Percentiles rank a stretch among this genome's conserved stretches.
Evolutionary conservation across 116 monocot genomes (phyloP).

Genomic region (Phalaenopsis hybrid): DNA sequence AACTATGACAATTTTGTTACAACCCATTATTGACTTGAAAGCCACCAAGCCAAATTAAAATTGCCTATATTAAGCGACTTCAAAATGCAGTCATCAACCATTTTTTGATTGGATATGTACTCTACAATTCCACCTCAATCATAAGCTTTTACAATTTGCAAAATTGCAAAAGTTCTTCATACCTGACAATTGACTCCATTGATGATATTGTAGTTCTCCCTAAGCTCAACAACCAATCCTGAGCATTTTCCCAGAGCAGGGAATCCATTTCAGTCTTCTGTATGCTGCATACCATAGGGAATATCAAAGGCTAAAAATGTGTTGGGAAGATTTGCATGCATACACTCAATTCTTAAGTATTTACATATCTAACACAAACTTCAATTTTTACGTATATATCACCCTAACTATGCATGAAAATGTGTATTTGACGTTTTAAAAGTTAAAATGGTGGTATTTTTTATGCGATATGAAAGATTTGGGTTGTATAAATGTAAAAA

Average conservation of each 20-base stretch:
- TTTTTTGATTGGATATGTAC: neutral
- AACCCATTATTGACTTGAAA: neutral
- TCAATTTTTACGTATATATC: too few relatives aligned
- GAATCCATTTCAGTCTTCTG: conserved; percentile 48
- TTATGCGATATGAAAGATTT: too few relatives aligned
- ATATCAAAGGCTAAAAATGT: neutral
- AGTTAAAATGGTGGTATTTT: too few relatives aligned
- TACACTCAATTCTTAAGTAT: too few relatives aligned
- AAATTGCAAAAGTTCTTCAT: neutral
- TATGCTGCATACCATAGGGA: conserved; percentile 36
- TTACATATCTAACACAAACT: too few relatives aligned
- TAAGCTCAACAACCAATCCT: conserved; percentile 46
- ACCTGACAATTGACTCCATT: conserved; percentile 65
- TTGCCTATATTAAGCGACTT: neutral
- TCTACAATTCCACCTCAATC: neutral
- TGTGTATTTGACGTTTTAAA: too few relatives aligned
- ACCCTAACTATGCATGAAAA: too few relatives aligned
- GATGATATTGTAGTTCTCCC: conserved; percentile 45
- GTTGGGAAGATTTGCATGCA: too few relatives aligned
- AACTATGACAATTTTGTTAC: too few relatives aligned
- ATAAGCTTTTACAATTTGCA: neutral
- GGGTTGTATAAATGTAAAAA: too few relatives aligned
- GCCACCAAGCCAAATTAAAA: neutral
- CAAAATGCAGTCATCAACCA: neutral
- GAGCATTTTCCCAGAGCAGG: conserved; percentile 67